Evolutionary conservation across 306 rosid genomes (phyloP).

Genomic region (Corylus heterophylla): DNA sequence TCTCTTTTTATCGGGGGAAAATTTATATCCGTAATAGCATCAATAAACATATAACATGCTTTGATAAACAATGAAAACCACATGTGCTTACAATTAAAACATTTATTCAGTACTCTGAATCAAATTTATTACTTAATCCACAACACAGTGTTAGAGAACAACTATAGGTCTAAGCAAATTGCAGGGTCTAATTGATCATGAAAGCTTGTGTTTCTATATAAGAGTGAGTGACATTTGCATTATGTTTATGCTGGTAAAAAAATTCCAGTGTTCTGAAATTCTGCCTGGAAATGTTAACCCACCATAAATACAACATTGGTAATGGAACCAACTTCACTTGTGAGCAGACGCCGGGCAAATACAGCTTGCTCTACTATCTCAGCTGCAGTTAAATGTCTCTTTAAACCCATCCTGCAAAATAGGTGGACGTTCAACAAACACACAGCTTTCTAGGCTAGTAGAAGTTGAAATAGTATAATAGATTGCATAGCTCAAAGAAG

Average conservation of each 20-base stretch:
- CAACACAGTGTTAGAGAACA: not conserved
- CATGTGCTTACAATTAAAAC: not conserved
- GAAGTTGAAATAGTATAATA: not conserved
- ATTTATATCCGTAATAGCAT: not conserved
- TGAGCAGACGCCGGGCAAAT: constrained; percentile 69
- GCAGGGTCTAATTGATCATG: not conserved
- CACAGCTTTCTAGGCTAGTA: constrained; percentile 10
- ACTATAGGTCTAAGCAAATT: not conserved
- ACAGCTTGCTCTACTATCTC: constrained; percentile 96
- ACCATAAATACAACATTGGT: constrained; percentile 96
- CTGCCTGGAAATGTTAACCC: constrained; percentile 22
- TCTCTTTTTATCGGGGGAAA: not conserved
- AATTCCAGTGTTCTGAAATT: not conserved
- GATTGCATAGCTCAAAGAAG: constrained; percentile 14
- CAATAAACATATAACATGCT: not conserved
- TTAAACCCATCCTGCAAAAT: constrained; percentile 87
- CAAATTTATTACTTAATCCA: not conserved
- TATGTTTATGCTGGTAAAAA: not conserved
- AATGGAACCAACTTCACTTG: constrained; percentile 79
- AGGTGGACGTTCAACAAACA: constrained; percentile 13
- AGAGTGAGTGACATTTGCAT: not conserved
- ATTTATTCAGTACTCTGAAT: not conserved
- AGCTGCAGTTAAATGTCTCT: constrained; percentile 80
- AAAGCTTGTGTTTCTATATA: not conserved
- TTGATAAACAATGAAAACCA: not conserved